Percentiles rank a stretch among this genome's conserved stretches.
These are phyloP conservation scores for Capsella bursapastoris DNA, from an alignment of 345 rosid genomes.

Conservation along the genomic window DNA sequence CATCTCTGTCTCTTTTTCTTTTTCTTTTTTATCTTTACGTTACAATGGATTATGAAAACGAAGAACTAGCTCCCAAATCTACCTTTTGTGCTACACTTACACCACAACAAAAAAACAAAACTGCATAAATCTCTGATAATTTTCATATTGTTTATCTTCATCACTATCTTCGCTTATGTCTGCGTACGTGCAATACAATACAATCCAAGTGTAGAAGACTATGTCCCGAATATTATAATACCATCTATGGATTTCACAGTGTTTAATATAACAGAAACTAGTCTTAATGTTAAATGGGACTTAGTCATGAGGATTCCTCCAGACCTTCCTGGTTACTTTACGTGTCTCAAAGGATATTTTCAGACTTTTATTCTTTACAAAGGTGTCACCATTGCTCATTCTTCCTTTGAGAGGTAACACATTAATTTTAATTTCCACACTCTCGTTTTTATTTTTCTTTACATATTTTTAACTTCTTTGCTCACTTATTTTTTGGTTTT, in stretches of 20 bases:
- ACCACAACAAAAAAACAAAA: neutral
- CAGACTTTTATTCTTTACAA: neutral
- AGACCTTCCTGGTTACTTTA: neutral
- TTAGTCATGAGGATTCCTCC: neutral
- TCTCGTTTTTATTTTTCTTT: neutral
- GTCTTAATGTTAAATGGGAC: neutral
- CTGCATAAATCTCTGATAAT: accelerated
- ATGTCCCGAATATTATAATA: neutral
- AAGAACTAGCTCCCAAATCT: neutral
- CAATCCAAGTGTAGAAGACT: neutral
- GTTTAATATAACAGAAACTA: neutral
- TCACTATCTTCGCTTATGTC: neutral
- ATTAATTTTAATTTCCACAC: neutral
- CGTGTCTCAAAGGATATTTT: constrained; percentile 2
- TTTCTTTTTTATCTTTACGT: too few relatives aligned
- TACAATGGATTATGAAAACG: neutral
- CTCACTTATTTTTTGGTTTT: neutral
- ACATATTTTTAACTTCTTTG: neutral
- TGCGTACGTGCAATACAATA: too few relatives aligned
- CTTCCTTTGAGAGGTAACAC: constrained; percentile 3
- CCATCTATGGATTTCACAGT: constrained; percentile 12
- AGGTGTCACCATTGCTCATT: constrained; percentile 12
- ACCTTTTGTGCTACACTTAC: neutral
- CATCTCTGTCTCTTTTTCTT: too few relatives aligned
- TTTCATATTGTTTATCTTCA: too few relatives aligned